Conservation (phyloP, 1,139 yeast genomes). For the Hyphopichia burtonii region DNA sequence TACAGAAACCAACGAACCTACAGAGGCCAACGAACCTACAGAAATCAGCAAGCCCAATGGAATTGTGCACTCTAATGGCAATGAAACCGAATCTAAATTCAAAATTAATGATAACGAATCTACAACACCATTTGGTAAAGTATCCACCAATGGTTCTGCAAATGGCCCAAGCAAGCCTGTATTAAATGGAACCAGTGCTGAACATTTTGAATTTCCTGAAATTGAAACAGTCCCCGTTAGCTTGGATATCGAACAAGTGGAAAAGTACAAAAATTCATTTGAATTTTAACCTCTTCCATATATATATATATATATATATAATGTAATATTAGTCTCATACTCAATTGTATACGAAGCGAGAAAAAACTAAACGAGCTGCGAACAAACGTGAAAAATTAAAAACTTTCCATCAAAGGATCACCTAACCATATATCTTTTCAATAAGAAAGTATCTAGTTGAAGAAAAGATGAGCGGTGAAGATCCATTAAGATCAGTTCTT, state of each 20-base stretch:
- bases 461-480: background rate
- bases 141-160: background rate
- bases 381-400: background rate
- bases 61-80: background rate
- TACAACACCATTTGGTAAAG: background rate
- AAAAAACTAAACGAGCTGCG: background rate
- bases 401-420: too few relatives aligned
- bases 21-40: background rate
- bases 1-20: too few relatives aligned
- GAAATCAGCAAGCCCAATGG: background rate
- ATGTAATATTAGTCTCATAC: background rate
- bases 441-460: too few relatives aligned
- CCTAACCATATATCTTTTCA: too few relatives aligned
- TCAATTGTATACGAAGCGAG: background rate
- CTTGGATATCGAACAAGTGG: slow-evolving; percentile 27
- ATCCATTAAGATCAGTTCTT: slow-evolving; percentile 41
- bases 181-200: background rate
- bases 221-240: slow-evolving; percentile 16
- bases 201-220: slow-evolving; percentile 27
- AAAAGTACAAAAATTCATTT: slow-evolving; percentile 25
- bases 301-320: slow-evolving; percentile 3
- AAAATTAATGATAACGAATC: background rate
- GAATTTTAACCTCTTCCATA: slow-evolving; percentile 16
- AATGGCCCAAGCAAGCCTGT: background rate
- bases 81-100: background rate